phyloP scores from a whole-genome alignment of 345 rosid species.

The Acer saccharum region DNA sequence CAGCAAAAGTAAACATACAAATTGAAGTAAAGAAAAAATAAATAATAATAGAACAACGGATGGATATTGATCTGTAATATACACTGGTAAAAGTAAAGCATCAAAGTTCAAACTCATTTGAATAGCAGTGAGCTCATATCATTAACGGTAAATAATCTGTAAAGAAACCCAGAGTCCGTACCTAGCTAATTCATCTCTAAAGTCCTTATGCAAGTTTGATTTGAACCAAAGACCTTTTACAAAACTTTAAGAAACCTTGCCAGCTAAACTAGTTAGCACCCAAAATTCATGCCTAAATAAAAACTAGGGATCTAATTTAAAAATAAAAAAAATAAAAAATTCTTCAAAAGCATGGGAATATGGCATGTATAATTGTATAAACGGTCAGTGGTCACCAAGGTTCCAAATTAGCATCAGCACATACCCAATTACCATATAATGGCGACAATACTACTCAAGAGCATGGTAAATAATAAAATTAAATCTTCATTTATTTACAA shows the following conservation, averaged over 20 bases:
- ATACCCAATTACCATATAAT: background rate
- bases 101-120: too few relatives aligned
- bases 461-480: too few relatives aligned
- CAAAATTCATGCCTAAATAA: background rate
- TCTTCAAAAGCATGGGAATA: background rate
- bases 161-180: background rate
- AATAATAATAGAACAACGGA: too few relatives aligned
- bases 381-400: background rate
- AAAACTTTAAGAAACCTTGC: background rate
- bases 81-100: too few relatives aligned
- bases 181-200: background rate
- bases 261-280: background rate
- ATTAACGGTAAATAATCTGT: background rate
- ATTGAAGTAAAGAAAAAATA: too few relatives aligned
- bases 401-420: background rate
- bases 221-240: background rate
- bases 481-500: background rate
- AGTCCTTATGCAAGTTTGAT: background rate
- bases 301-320: background rate
- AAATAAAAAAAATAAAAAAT: background rate
- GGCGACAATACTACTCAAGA: background rate
- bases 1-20: too few relatives aligned
- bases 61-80: too few relatives aligned
- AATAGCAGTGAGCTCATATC: background rate
- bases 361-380: background rate